Percentiles rank a stretch among this genome's conserved stretches.
These are phyloP conservation scores for Bipolaris gigantea DNA, from an alignment of 2,329 filamentous ascomycete genomes.

Conservation along the genomic window DNA sequence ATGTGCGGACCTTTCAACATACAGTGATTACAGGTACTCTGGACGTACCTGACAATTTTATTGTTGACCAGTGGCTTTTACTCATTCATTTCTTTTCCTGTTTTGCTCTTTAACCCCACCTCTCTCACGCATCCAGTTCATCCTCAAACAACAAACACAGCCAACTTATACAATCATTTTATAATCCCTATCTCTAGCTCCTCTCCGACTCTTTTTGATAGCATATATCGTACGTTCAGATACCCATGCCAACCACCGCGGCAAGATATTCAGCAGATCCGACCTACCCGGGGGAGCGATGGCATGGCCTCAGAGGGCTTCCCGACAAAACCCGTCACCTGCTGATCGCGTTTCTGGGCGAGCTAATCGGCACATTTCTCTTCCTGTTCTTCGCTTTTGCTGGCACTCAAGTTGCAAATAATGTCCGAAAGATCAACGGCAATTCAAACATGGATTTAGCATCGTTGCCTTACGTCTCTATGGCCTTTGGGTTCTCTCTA, in stretches of 20 bases:
- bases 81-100: background rate
- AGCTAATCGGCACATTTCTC: slow-evolving; percentile 45
- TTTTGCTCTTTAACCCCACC: background rate
- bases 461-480: slow-evolving; percentile 41
- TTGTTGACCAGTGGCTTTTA: background rate
- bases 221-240: slow-evolving; percentile 38
- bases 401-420: slow-evolving; percentile 45
- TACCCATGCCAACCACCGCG: slow-evolving; percentile 47
- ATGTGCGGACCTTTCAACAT: too few species aligned
- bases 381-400: slow-evolving; percentile 48
- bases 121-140: background rate
- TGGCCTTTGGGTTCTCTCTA: slow-evolving; percentile 44
- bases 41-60: background rate
- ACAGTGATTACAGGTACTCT: background rate
- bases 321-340: slow-evolving; percentile 49
- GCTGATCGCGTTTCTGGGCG: slow-evolving; percentile 51
- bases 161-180: slow-evolving; percentile 2
- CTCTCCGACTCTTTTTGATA: slow-evolving; percentile 44
- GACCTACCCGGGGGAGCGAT: slow-evolving; percentile 40
- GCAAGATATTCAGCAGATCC: slow-evolving; percentile 38
- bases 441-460: slow-evolving; percentile 26
- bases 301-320: slow-evolving; percentile 47
- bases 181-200: background rate
- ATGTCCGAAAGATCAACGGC: slow-evolving; percentile 33
- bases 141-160: background rate